Conservation (phyloP, 768 basidiomycete species). For the Pulveroboletus sp. region DNA sequence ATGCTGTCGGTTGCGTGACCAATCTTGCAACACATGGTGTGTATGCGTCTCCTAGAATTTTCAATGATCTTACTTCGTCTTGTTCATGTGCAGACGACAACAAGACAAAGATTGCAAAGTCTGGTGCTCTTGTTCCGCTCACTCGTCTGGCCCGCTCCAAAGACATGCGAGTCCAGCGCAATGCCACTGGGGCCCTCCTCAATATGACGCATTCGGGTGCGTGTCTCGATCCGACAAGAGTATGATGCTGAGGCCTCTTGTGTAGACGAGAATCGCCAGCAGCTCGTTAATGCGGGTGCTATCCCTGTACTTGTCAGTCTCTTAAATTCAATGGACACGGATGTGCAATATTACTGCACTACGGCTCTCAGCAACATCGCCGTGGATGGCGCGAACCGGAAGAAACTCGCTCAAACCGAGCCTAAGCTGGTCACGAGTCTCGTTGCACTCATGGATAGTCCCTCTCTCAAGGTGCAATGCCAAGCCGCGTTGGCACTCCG, state of each 20-base stretch:
- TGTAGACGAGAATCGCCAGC: slow-evolving; percentile 95
- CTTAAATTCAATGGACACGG: slow-evolving; percentile 95
- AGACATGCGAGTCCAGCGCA: slow-evolving; percentile 98
- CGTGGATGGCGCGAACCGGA: slow-evolving; percentile 91
- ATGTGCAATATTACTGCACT: slow-evolving; percentile 99
- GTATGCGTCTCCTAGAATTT: slow-evolving; percentile 22
- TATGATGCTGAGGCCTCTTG: slow-evolving; percentile 1
- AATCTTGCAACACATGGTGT: slow-evolving; percentile 96
- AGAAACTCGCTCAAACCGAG: slow-evolving; percentile 91
- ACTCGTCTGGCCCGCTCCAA: slow-evolving; percentile 95
- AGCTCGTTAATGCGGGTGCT: slow-evolving; percentile 96
- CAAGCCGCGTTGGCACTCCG: slow-evolving; percentile 95
- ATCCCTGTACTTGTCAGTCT: slow-evolving; percentile 95
- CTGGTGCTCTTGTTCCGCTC: slow-evolving; percentile 95
- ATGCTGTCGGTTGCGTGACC: slow-evolving; percentile 98
- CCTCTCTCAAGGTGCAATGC: slow-evolving; percentile 97
- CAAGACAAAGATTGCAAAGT: slow-evolving; percentile 99
- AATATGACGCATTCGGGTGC: slow-evolving; percentile 99
- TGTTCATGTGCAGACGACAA: slow-evolving; percentile 73
- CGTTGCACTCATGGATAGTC: slow-evolving; percentile 94
- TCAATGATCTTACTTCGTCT: slow-evolving; percentile 4
- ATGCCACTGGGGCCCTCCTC: slow-evolving; percentile 94
- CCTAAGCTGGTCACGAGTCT: slow-evolving; percentile 92
- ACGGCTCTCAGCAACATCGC: slow-evolving; percentile 98
- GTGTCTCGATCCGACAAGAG: slow-evolving; percentile 13